Percentiles rank a stretch among this genome's conserved stretches.
Conservation (phyloP, 768 basidiomycete genomes). For the Lactarius sanguifluus region DNA sequence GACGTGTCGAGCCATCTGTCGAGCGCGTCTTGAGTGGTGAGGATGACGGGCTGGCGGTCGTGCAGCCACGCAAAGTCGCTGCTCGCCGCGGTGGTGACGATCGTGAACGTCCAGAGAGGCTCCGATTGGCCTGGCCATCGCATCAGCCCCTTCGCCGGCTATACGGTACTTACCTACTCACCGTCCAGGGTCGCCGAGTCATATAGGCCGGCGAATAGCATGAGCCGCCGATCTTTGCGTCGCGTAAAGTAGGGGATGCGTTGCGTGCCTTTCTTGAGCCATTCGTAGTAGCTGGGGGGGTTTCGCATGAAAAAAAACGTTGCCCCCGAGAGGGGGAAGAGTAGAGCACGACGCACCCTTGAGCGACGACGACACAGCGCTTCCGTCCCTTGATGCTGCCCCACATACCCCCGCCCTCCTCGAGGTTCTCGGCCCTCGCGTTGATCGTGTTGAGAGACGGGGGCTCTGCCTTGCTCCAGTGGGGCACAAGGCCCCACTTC, state of each 20-base stretch:
- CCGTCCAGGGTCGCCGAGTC: constrained; percentile 71
- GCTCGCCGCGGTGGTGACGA: constrained; percentile 80
- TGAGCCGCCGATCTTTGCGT: constrained; percentile 57
- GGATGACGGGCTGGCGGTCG: constrained; percentile 83
- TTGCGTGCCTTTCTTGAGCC: constrained; percentile 80
- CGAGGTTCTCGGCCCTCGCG: constrained; percentile 79
- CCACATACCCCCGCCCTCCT: constrained; percentile 83
- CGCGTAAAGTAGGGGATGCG: constrained; percentile 83
- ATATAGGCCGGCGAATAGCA: constrained; percentile 89
- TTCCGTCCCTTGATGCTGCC: constrained; percentile 74
- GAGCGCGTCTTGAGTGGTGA: constrained; percentile 60
- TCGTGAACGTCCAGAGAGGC: constrained; percentile 78
- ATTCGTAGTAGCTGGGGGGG: constrained; percentile 80
- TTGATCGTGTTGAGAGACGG: constrained; percentile 82
- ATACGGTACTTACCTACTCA: constrained; percentile 28
- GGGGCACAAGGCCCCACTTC: constrained; percentile 89
- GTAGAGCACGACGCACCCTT: constrained; percentile 53
- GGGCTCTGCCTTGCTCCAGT: constrained; percentile 78
- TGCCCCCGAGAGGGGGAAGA: too few relatives aligned
- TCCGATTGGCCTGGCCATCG: constrained; percentile 43
- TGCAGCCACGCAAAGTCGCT: constrained; percentile 83
- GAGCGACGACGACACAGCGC: constrained; percentile 80
- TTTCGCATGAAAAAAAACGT: neutral
- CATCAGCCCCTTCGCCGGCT: too few relatives aligned
- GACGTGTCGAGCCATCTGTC: constrained; percentile 79